These are phyloP conservation scores for Amanita inopinata DNA, from an alignment of 768 basidiomycete species.

Conservation along the genomic window DNA sequence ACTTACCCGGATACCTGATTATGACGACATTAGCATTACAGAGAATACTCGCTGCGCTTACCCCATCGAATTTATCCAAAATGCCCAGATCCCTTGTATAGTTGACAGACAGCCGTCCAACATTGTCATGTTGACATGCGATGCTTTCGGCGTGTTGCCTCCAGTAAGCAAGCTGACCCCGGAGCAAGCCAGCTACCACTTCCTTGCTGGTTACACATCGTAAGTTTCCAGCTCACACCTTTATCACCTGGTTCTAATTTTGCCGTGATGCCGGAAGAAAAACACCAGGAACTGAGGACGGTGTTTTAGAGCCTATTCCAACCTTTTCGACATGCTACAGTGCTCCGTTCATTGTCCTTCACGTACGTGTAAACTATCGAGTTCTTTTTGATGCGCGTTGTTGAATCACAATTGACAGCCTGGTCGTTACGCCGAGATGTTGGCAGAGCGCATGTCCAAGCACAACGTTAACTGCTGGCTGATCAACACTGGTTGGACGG, in stretches of 20 bases:
- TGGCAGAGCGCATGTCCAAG: constrained; percentile 87
- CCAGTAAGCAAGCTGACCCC: constrained; percentile 89
- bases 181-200: constrained; percentile 95
- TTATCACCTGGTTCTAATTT: constrained; percentile 10
- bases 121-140: constrained; percentile 96
- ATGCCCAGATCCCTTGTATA: constrained; percentile 88
- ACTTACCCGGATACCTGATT: constrained; percentile 72
- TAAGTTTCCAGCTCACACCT: constrained; percentile 25
- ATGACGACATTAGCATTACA: constrained; percentile 93
- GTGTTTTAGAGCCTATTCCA: constrained; percentile 94
- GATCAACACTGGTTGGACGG: constrained; percentile 98
- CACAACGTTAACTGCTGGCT: constrained; percentile 93
- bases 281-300: constrained; percentile 98
- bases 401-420: constrained; percentile 36
- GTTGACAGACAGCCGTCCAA: constrained; percentile 85
- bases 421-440: constrained; percentile 92
- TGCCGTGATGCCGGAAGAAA: constrained; percentile 41
- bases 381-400: neutral
- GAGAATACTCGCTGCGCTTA: constrained; percentile 99
- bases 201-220: constrained; percentile 95
- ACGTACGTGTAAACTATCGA: constrained; percentile 39
- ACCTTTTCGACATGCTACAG: constrained; percentile 99
- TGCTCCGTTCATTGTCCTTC: constrained; percentile 98
- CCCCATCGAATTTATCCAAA: constrained; percentile 95
- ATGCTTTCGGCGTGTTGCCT: constrained; percentile 96